Conservation (phyloP, 108 stramenopile genomes). For the Aurantiochytrium sp. region DNA sequence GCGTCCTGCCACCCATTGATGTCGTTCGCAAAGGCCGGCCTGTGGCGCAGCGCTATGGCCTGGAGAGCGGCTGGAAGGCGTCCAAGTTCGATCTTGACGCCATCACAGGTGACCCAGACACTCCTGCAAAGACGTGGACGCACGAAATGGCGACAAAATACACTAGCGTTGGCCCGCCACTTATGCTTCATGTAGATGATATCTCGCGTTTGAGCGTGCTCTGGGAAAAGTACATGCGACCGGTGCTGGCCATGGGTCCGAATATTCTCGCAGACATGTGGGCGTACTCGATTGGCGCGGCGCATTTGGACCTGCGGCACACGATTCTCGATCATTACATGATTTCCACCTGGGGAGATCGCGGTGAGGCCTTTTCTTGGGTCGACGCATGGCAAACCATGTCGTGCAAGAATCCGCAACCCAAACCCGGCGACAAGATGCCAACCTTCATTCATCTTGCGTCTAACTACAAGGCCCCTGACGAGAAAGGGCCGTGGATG, state of each 20-base stretch:
- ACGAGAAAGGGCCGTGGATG: conserved; percentile 5
- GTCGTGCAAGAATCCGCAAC: not conserved
- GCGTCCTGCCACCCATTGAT: not conserved
- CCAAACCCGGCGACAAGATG: not conserved
- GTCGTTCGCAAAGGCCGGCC: not conserved
- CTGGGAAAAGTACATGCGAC: conserved; percentile 13
- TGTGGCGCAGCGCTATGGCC: conserved; percentile 7
- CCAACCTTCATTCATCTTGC: not conserved
- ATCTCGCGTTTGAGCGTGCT: not conserved
- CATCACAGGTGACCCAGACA: not conserved
- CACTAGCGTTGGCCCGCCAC: conserved; percentile 8
- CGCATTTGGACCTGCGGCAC: not conserved
- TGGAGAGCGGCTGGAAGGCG: not conserved
- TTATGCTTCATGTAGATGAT: conserved; percentile 5
- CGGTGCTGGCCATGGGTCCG: not conserved
- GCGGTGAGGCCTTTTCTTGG: not conserved
- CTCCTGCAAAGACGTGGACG: not conserved
- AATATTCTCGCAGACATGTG: conserved; percentile 17
- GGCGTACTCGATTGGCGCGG: conserved; percentile 1
- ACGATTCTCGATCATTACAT: conserved; percentile 16
- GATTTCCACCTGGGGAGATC: conserved; percentile 2
- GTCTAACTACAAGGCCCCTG: not conserved
- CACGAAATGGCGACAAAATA: not conserved
- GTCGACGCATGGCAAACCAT: not conserved
- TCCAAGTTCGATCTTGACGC: not conserved